Base-by-base conservation (phyloP, 306 rosid genomes). In the Echinosophora koreensis region DNA sequence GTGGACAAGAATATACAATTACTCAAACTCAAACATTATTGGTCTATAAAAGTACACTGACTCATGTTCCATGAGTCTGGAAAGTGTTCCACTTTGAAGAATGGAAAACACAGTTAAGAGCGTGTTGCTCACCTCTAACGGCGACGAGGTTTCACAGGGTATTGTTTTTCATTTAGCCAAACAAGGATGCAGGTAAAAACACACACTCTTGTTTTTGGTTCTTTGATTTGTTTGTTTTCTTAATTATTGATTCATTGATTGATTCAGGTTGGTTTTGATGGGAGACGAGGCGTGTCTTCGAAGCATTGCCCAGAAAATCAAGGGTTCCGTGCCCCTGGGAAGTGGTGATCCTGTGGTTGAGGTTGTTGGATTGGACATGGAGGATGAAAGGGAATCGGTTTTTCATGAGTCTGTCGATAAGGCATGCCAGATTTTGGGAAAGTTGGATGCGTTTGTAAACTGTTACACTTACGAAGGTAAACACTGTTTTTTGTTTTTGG, bases 391-490 rank as follows among this genome's bases (percentile, higher is more conserved):
- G 7, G 96, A 89, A 78, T 83, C 80, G 1, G 67, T 55, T 51
- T 90, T 92, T 77, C 69, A 27, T 49, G 85, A 82, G 64, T 92
- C 94, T 0, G 96, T 94, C 10, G 85, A 85, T 5, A 81, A 80
- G 78, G 98, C 96, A 1, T 90, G 88, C 65, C 59, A 13, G 30
- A 46, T 90, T 63, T 66, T 94, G 84, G 96, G 96, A 2, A 77
- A 63, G 62, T 60, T 94, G 51, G 96, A 94, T 71, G 89, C 98
- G 38, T 94, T 92, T 67, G 94, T 92, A 0, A 88, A 91, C 76
- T 88, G 93, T 79, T 92, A 69, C 74, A 34, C 78, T 52, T 90
- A 94, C n/a, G 91, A 94, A 85, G 98, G 98, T 93, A 80, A 4
- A 2, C 6, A 0, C 34, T 1, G 11, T 30, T 30, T 22, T 22